Percentiles rank a stretch among this genome's conserved stretches.
phyloP scores from a whole-genome alignment of 2,329 filamentous ascomycete species.

The Ceratocystis smalleyi region DNA sequence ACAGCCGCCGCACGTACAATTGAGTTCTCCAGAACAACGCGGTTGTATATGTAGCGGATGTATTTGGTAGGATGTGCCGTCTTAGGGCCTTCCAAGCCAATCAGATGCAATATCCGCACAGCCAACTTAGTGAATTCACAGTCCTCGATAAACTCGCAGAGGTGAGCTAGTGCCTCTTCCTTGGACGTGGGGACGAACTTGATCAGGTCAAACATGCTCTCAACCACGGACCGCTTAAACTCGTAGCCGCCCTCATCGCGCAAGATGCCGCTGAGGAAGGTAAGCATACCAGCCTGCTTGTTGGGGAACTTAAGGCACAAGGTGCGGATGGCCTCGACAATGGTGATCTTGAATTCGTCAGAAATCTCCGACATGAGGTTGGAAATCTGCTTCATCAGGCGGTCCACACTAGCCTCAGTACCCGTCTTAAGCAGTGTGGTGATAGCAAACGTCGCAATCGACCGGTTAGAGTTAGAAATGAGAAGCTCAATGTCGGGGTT shows the following conservation, averaged over 20 bases:
- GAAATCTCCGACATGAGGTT: constrained; percentile 98
- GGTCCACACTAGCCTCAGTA: constrained; percentile 91
- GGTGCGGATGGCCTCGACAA: constrained; percentile 93
- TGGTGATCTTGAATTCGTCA: constrained; percentile 99
- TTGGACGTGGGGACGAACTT: constrained; percentile 90
- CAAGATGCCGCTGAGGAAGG: constrained; percentile 91
- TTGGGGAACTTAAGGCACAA: constrained; percentile 93
- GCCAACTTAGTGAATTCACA: constrained; percentile 98
- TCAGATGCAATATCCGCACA: constrained; percentile 82
- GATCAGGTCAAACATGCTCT: constrained; percentile 98
- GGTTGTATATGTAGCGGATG: constrained; percentile 98
- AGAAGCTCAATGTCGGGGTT: constrained; percentile 95
- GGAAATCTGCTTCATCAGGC: constrained; percentile 96
- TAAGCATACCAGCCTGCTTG: constrained; percentile 95
- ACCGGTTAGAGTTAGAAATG: constrained; percentile 92
- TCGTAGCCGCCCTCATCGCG: constrained; percentile 95
- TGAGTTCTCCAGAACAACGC: constrained; percentile 91
- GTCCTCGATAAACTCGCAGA: constrained; percentile 98
- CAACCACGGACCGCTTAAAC: constrained; percentile 92
- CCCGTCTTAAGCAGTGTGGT: constrained; percentile 96
- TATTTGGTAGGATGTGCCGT: constrained; percentile 95
- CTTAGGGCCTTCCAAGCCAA: constrained; percentile 88
- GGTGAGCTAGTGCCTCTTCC: constrained; percentile 71
- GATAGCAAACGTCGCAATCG: constrained; percentile 95
- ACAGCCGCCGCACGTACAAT: constrained; percentile 90